Base-by-base conservation (phyloP, 345 rosid species). In the Cardiospermum halicacabum region DNA sequence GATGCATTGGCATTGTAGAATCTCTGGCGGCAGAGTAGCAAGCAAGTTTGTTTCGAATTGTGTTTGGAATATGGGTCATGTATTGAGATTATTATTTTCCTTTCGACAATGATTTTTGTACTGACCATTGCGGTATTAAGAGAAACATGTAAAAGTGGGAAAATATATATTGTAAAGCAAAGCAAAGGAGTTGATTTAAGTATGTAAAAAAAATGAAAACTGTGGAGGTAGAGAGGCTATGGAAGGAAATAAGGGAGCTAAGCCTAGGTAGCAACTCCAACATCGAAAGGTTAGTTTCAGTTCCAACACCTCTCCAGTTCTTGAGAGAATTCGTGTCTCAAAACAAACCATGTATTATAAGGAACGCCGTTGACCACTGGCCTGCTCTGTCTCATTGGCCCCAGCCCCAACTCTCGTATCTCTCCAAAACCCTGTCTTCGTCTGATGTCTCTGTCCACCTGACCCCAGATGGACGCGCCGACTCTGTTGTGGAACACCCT, bases 401-500 rank as follows among this genome's bases (percentile, higher is more conserved):
- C 27, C 58, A 72, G 96, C 79, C 83, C 27, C 58, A 70, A 67
- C 80, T 61, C 19, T 49, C 68, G 0, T 83, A 89, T 69, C 96
- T 92, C 66, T 2, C 80, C 50, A 54, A 50, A 43, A 51, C 82
- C 74, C 81, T 92, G 59, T 74, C 85, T 26, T 31, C 78, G 59
- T 81, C 95, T 53, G 11, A 67, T 54, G 91, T 92, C 71, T 89
- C 98, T 19, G 73, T 89, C 69, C 96, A 92, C 66, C 89, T 89
- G 77, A 84, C 96, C 11, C 96, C 96, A 32, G 58, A 84, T 50
- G 96, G 93, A 76, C 78, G 63, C 21, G 98, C 98, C 21, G 96
- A 89, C 30, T 80, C 96, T 53, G 75, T 84, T 21, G 79, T 80
- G 9, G 16, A 21, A 24, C 15, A 24, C 67, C 53, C 73, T 19